Evolutionary conservation across 257 asterid species (phyloP).

Genomic region (Nicotiana sylvestris): DNA sequence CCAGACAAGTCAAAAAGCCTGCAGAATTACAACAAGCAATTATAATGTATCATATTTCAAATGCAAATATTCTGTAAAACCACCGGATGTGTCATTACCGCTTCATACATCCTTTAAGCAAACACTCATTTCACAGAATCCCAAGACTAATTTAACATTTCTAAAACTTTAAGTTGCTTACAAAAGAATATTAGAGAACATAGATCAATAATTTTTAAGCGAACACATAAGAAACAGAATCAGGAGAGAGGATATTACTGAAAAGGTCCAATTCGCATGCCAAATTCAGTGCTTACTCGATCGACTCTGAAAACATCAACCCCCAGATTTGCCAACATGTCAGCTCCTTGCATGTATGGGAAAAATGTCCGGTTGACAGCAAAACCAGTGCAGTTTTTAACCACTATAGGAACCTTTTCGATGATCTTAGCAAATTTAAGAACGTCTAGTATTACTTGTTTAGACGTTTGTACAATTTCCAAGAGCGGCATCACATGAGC

Average conservation of each 20-base stretch:
- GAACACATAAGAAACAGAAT: not conserved
- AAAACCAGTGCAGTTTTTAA: constrained; percentile 30
- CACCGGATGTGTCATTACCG: no score
- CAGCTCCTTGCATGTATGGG: constrained; percentile 42
- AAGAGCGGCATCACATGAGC: constrained; percentile 38
- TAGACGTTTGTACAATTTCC: constrained; percentile 36
- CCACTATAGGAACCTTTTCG: constrained; percentile 43
- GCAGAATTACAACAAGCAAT: not conserved
- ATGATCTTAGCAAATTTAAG: constrained; percentile 41
- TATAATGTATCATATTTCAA: no score
- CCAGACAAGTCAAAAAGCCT: constrained; percentile 11
- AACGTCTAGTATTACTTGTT: constrained; percentile 39
- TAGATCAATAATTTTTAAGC: not conserved
- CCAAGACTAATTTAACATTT: no score
- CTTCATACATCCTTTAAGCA: no score
- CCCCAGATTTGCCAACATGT: constrained; percentile 38
- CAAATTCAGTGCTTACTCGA: constrained; percentile 37
- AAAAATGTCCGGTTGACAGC: constrained; percentile 37
- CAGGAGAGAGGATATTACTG: constrained; percentile 25
- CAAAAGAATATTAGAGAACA: not conserved
- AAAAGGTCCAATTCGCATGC: constrained; percentile 51
- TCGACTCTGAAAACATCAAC: constrained; percentile 40
- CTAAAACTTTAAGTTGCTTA: not conserved
- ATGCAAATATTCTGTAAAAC: no score
- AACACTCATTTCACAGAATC: no score